Base-by-base conservation (phyloP, 306 rosid genomes). In the Dryas alaskensis region DNA sequence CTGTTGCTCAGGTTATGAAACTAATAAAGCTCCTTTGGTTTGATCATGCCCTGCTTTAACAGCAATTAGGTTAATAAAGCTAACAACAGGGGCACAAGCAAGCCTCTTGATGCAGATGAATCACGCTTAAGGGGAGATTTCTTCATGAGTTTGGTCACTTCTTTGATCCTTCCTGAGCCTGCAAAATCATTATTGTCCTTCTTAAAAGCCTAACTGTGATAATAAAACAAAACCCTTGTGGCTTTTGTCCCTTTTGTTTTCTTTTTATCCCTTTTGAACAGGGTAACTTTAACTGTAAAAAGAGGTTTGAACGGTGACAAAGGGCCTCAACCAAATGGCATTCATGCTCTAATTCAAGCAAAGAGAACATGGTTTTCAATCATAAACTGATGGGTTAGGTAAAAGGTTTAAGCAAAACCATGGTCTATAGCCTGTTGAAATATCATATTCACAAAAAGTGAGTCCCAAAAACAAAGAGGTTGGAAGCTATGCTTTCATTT, bases 131-230 rank as follows among this genome's bases (percentile, higher is more conserved):
- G 53, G 61, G 72, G 72, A 60, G 49, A 47, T 60, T 69, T 48
- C 54, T 79, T 65, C 84, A 53, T 69, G 72, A 79, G 62, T 83
- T 68, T 82, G 54, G 76, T 74, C 48, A 51, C 71, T 67, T 47
- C 58, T 82, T 76, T 31, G 37, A 31, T 31, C 37, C 37, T 31
- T 68, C 45, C 65, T 67, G 70, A 67, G 22, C 44, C 2, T 22
- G 62, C 80, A 79, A 84, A 31, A 87, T 88, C 81, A 81, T 83
- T 79, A 69, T 58, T 79, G 54, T 60, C 76, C 63, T 87, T 78
- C 86, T 85, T 69, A 78, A 87, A 90, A 90, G 87, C 79, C 86
- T 87, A 85, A 87, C 66, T 70, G 84, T 84, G 71, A 53, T 40
- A 40, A 57, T 71, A 57, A 71, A 71, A 43, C 74, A 84, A 87